These are phyloP conservation scores for Peronospora tabacina DNA, from an alignment of 352 stramenopile genomes.

Conservation along the genomic window DNA sequence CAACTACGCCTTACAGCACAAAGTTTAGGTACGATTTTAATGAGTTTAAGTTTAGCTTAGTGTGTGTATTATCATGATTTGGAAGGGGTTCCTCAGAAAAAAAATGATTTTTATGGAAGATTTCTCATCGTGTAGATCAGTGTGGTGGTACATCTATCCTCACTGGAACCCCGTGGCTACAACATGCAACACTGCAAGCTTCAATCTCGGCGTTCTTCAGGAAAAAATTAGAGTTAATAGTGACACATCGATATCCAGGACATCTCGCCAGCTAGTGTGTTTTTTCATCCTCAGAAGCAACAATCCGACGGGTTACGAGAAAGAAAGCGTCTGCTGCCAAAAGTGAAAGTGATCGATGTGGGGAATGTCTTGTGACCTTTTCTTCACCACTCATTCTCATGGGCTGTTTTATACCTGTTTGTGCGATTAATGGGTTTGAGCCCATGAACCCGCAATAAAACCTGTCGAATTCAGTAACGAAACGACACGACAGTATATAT, in stretches of 20 bases:
- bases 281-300: slow-evolving; percentile 69
- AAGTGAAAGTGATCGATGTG: slow-evolving; percentile 12
- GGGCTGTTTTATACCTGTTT: slow-evolving; percentile 2
- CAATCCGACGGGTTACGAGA: not conserved
- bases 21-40: no score
- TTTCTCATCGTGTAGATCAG: slow-evolving; percentile 63
- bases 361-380: not conserved
- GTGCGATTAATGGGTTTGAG: slow-evolving; percentile 5
- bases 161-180: slow-evolving; percentile 31
- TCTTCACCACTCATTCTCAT: slow-evolving; percentile 21
- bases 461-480: slow-evolving; percentile 6
- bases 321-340: slow-evolving; percentile 3
- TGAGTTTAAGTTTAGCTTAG: no score
- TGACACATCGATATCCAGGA: slow-evolving; percentile 34
- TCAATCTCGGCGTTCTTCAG: slow-evolving; percentile 41
- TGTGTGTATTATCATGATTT: not conserved
- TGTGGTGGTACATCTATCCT: slow-evolving; percentile 70
- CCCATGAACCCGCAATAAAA: slow-evolving; percentile 3
- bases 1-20: no score
- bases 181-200: slow-evolving; percentile 2
- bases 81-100: slow-evolving; percentile 43
- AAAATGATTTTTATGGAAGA: slow-evolving; percentile 64
- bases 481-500: slow-evolving; percentile 5
- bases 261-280: slow-evolving; percentile 43
- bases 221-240: slow-evolving; percentile 85